Evolutionary conservation across 1,284 basidiomycete species (phyloP).

Genomic region (Amylostereum chailletii): DNA sequence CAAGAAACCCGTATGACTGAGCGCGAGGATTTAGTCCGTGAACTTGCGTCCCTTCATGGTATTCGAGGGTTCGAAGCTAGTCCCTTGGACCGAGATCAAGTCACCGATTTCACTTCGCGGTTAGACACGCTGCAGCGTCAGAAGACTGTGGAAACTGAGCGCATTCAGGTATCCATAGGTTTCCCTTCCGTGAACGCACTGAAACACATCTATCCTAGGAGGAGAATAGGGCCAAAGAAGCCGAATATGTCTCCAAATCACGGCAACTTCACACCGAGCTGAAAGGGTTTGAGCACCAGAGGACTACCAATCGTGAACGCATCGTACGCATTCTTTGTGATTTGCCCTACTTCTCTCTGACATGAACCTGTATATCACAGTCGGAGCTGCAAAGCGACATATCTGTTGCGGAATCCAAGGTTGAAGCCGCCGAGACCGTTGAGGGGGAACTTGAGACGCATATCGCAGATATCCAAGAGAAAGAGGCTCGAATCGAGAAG

Average conservation of each 20-base stretch:
- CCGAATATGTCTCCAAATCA: constrained; percentile 52
- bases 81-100: constrained; percentile 57
- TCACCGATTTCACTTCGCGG: constrained; percentile 60
- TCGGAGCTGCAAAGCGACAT: constrained; percentile 45
- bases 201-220: constrained; percentile 21
- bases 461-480: constrained; percentile 62
- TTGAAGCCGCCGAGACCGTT: constrained; percentile 50
- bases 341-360: background rate
- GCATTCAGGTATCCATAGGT: constrained; percentile 41
- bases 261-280: constrained; percentile 45
- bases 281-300: constrained; percentile 43
- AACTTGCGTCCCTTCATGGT: constrained; percentile 59
- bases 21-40: constrained; percentile 68
- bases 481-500: constrained; percentile 47
- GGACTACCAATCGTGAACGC: constrained; percentile 45
- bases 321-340: constrained; percentile 37
- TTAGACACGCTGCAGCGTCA: constrained; percentile 51
- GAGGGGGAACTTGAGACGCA: constrained; percentile 51
- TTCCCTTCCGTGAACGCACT: constrained; percentile 1
- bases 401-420: constrained; percentile 37
- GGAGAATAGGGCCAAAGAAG: constrained; percentile 42
- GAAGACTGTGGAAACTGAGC: constrained; percentile 48
- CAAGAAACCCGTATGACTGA: constrained; percentile 69
- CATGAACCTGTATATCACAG: constrained; percentile 19
- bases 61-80: constrained; percentile 70